These are phyloP conservation scores for Narthecium ossifragum DNA, from an alignment of 106 monocot species.

Conservation along the genomic window DNA sequence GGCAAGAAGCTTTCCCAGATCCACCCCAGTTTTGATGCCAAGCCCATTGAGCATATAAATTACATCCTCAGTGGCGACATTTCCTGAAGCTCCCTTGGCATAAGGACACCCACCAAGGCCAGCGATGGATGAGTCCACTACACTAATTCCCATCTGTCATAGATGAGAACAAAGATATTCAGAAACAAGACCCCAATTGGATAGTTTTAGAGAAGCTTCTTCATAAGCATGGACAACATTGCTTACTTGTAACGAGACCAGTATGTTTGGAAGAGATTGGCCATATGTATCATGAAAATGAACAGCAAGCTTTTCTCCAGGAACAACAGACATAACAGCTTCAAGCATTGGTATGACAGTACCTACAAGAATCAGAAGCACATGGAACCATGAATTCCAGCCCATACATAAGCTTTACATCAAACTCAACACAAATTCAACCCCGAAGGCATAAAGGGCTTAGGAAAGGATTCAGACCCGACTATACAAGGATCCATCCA, in stretches of 20 bases:
- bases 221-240: background rate
- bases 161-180: background rate
- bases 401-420: too few relatives aligned
- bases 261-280: slow-evolving; percentile 82
- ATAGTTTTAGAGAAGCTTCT: background rate
- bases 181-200: background rate
- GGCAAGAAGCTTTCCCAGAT: slow-evolving; percentile 60
- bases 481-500: too few relatives aligned
- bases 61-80: slow-evolving; percentile 89
- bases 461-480: too few relatives aligned
- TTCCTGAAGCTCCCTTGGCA: slow-evolving; percentile 88
- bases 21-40: slow-evolving; percentile 68
- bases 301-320: slow-evolving; percentile 74
- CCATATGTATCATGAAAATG: slow-evolving; percentile 98
- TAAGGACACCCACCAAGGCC: slow-evolving; percentile 93
- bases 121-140: slow-evolving; percentile 67
- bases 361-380: slow-evolving; percentile 21
- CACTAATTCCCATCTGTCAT: slow-evolving; percentile 68
- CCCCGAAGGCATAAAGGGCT: too few relatives aligned
- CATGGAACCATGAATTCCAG: background rate
- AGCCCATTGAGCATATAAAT: slow-evolving; percentile 90
- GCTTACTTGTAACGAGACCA: slow-evolving; percentile 73
- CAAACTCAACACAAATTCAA: too few relatives aligned
- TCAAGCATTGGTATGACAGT: slow-evolving; percentile 74
- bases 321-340: slow-evolving; percentile 57